Conservation (phyloP, 345 rosid genomes). For the Arabis alpina region DNA sequence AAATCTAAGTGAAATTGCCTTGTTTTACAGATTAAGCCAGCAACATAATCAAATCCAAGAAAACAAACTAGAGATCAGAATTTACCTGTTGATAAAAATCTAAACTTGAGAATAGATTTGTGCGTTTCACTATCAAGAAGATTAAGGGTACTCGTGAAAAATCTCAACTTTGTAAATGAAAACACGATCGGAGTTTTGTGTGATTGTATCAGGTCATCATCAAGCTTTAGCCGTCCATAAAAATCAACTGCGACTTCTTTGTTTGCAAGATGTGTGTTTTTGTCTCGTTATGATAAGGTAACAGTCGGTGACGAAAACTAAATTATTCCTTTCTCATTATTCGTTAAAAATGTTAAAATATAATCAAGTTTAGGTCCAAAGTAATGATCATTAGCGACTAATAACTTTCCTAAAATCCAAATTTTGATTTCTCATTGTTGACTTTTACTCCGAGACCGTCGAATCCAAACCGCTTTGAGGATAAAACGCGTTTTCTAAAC, state of each 20-base stretch:
- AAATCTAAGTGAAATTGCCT: constrained; percentile 7
- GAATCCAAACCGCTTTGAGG: neutral
- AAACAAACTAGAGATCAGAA: neutral
- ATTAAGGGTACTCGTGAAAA: neutral
- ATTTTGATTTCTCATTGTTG: neutral
- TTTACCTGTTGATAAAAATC: constrained; percentile 34
- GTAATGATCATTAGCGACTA: constrained; percentile 36
- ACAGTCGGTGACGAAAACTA: constrained; percentile 30
- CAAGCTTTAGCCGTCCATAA: constrained; percentile 37
- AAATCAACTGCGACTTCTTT: constrained; percentile 41
- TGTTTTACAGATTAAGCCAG: neutral
- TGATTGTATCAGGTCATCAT: constrained; percentile 22
- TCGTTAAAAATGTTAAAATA: neutral
- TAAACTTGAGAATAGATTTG: constrained; percentile 17
- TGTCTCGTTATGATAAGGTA: constrained; percentile 35
- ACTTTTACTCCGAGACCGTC: constrained; percentile 9
- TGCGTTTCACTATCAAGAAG: constrained; percentile 13
- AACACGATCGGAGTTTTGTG: constrained; percentile 32
- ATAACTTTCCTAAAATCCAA: neutral
- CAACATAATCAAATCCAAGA: constrained; percentile 16
- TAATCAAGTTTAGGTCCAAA: constrained; percentile 32
- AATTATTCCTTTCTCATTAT: constrained; percentile 4
- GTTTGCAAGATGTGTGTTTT: constrained; percentile 26
- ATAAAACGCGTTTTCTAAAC: constrained; percentile 25
- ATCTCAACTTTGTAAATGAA: constrained; percentile 13